These are phyloP conservation scores for Conticribra weissflogii DNA, from an alignment of 108 stramenopile species.

Conservation along the genomic window DNA sequence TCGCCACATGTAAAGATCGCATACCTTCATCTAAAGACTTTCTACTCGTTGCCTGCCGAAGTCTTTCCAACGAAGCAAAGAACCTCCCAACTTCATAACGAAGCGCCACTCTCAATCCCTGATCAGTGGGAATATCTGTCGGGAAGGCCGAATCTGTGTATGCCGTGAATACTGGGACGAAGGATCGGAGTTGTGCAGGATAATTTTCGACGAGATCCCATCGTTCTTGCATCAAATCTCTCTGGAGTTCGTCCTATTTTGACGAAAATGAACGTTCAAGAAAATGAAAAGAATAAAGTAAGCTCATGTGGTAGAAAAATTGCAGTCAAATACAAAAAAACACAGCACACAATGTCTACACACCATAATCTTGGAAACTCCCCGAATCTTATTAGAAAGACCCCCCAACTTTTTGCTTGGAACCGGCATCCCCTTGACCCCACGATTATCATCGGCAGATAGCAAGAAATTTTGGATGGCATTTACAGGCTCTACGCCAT, in stretches of 20 bases:
- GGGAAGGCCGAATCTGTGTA: constrained; percentile 88
- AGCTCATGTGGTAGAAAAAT: constrained; percentile 4
- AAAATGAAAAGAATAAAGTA: neutral
- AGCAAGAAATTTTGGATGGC: constrained; percentile 10
- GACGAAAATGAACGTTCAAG: neutral
- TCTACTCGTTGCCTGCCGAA: constrained; percentile 61
- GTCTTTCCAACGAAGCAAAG: constrained; percentile 79
- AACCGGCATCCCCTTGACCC: constrained; percentile 45
- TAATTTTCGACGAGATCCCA: constrained; percentile 80
- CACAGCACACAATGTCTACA: neutral
- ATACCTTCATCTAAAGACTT: constrained; percentile 56
- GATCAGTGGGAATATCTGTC: constrained; percentile 75
- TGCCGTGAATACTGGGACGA: constrained; percentile 83
- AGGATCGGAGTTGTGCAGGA: constrained; percentile 77
- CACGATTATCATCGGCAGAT: constrained; percentile 17
- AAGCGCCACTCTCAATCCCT: constrained; percentile 79
- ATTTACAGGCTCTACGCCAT: neutral
- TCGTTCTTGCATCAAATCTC: constrained; percentile 90
- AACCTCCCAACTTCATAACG: constrained; percentile 87
- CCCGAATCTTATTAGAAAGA: constrained; percentile 46
- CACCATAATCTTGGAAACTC: constrained; percentile 51
- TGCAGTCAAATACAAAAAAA: neutral
- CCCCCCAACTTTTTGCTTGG: constrained; percentile 48
- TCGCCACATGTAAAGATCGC: too few relatives aligned
- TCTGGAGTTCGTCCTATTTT: constrained; percentile 86